These are phyloP conservation scores for Boletus semigastroideus DNA, from an alignment of 1,284 basidiomycete species.

Conservation along the genomic window DNA sequence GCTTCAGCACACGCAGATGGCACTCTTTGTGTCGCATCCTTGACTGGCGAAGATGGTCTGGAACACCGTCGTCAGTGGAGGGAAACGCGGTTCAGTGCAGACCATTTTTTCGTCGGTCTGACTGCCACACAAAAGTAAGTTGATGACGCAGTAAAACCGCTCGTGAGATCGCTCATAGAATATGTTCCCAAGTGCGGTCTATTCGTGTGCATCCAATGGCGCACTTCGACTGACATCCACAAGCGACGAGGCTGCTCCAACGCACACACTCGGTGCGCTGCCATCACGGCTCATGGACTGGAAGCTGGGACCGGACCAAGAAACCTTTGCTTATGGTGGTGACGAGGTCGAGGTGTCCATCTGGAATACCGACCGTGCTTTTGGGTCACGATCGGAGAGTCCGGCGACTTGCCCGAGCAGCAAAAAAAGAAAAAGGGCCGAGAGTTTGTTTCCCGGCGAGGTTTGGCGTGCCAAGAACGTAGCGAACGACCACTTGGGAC, in stretches of 20 bases:
- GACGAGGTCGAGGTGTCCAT: conserved; percentile 87
- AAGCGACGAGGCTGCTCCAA: conserved; percentile 28
- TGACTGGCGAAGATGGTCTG: conserved; percentile 43
- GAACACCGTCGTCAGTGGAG: conserved; percentile 52
- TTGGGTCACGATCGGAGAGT: conserved; percentile 35
- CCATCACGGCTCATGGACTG: conserved; percentile 67
- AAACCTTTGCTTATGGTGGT: conserved; percentile 78
- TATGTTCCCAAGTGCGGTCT: conserved; percentile 34
- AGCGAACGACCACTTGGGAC: conserved; percentile 72
- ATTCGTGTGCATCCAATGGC: conserved; percentile 73
- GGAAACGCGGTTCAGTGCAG: conserved; percentile 55
- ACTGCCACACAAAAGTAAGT: conserved; percentile 39
- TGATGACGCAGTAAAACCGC: neutral
- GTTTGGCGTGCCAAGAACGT: conserved; percentile 83
- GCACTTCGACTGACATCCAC: conserved; percentile 53
- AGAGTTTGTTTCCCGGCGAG: conserved; percentile 66
- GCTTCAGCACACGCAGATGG: conserved; percentile 64
- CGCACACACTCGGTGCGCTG: conserved; percentile 40
- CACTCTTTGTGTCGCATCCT: conserved; percentile 41
- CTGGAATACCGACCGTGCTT: conserved; percentile 76
- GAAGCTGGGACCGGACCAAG: conserved; percentile 53
- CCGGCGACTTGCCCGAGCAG: conserved; percentile 19
- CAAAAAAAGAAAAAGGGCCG: conserved; percentile 71
- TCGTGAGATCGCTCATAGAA: conserved; percentile 9
- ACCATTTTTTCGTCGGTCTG: conserved; percentile 62